Evolutionary conservation across 305 asterid species (phyloP).

Genomic region (Plantago coronopus): DNA sequence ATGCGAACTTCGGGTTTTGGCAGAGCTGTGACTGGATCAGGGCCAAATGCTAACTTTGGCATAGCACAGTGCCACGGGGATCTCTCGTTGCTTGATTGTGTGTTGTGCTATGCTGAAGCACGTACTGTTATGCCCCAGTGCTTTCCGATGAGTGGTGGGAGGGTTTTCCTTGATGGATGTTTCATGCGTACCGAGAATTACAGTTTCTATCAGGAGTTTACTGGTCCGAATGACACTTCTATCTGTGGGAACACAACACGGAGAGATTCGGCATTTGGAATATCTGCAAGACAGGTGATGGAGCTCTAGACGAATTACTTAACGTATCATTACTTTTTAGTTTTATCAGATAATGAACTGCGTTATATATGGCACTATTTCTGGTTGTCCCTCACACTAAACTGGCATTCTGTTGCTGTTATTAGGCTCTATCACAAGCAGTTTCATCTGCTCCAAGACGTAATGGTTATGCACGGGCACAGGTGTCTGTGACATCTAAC

Average conservation of each 20-base stretch:
- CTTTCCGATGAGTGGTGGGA: not conserved
- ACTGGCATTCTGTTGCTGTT: too few species aligned
- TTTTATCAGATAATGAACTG: too few species aligned
- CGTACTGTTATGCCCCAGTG: not conserved
- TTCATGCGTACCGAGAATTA: slow-evolving; percentile 1
- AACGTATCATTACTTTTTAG: too few species aligned
- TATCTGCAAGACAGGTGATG: not conserved
- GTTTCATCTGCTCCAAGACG: not conserved
- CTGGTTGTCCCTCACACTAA: too few species aligned
- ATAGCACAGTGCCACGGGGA: slow-evolving; percentile 3
- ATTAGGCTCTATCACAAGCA: not conserved
- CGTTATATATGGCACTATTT: too few species aligned
- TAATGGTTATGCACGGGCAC: slow-evolving; percentile 7
- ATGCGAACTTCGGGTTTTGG: not conserved
- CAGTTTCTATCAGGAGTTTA: slow-evolving; percentile 5
- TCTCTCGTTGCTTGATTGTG: slow-evolving; percentile 2
- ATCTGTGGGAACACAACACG: slow-evolving; percentile 4
- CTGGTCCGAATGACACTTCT: not conserved
- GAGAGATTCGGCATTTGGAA: slow-evolving; percentile 1
- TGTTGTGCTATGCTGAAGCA: not conserved
- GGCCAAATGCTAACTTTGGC: not conserved
- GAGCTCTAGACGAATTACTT: too few species aligned
- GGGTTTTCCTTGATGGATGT: slow-evolving; percentile 4
- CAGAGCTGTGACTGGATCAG: not conserved
- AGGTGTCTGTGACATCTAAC: not conserved